Evolutionary conservation across 73 alveolate species (phyloP).

Genomic region (Paraurostyla sp.): DNA sequence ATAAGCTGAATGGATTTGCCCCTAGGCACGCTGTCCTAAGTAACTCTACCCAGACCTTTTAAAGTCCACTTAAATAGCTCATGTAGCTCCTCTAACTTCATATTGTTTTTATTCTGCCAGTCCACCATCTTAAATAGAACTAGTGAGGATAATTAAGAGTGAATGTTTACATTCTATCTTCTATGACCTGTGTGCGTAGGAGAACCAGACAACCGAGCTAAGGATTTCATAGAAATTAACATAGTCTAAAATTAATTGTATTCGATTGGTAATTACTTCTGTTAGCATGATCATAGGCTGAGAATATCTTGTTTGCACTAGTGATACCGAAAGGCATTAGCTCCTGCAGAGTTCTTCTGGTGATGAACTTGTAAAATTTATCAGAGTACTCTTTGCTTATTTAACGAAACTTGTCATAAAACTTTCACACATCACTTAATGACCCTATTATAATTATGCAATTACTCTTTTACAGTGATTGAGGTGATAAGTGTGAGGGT

Average conservation of each 20-base stretch:
- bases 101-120: not conserved
- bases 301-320: not conserved
- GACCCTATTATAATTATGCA: not conserved
- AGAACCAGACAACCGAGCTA: not conserved
- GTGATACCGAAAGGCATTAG: not conserved
- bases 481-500: not conserved
- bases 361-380: not conserved
- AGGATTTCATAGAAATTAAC: not conserved
- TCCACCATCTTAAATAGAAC: constrained; percentile 1
- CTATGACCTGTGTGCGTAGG: not conserved
- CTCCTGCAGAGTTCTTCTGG: not conserved
- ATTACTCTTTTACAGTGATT: not conserved
- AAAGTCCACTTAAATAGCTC: not conserved
- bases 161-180: not conserved
- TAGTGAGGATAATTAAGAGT: not conserved
- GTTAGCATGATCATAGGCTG: not conserved
- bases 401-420: not conserved
- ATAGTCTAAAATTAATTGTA: not conserved
- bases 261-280: not conserved
- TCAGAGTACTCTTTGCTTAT: not conserved
- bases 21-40: not conserved
- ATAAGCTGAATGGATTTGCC: not conserved
- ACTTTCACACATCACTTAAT: not conserved
- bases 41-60: not conserved
- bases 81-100: not conserved